Evolutionary conservation across 257 asterid genomes (phyloP).

Genomic region (Sherardia arvensis): DNA sequence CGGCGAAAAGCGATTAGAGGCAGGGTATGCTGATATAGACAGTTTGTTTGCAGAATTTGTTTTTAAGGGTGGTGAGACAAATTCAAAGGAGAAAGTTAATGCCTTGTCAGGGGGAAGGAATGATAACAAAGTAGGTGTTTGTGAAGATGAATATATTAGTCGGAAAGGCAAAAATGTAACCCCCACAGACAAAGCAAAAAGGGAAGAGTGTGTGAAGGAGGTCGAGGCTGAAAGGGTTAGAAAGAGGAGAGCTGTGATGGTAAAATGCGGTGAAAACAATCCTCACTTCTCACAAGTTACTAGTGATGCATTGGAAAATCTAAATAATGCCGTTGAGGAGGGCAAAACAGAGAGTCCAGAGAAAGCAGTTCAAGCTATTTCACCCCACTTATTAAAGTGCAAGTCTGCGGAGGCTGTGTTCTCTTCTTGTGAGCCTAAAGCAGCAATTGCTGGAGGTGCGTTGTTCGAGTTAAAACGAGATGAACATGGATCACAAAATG

Average conservation of each 20-base stretch:
- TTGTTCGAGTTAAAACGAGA: neutral
- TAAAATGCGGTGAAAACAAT: neutral
- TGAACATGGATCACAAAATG: neutral
- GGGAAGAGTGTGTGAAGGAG: neutral
- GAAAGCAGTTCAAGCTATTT: neutral
- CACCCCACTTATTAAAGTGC: neutral
- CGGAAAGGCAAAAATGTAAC: no score
- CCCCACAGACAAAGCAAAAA: no score
- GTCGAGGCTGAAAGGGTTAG: neutral
- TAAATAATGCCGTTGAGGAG: neutral
- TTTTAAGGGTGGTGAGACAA: slow-evolving; percentile 6
- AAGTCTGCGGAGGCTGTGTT: neutral
- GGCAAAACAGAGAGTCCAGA: neutral
- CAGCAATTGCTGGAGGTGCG: neutral
- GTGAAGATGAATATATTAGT: neutral
- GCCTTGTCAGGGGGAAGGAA: no score
- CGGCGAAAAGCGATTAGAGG: neutral
- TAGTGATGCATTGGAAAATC: neutral
- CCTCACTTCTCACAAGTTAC: neutral
- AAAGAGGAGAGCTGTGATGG: neutral
- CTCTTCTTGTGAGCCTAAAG: neutral
- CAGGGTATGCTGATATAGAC: neutral
- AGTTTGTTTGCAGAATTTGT: slow-evolving; percentile 13
- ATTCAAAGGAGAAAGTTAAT: neutral
- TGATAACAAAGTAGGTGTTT: neutral